phyloP scores from a whole-genome alignment of 768 basidiomycete species.

The Galerina marginata region DNA sequence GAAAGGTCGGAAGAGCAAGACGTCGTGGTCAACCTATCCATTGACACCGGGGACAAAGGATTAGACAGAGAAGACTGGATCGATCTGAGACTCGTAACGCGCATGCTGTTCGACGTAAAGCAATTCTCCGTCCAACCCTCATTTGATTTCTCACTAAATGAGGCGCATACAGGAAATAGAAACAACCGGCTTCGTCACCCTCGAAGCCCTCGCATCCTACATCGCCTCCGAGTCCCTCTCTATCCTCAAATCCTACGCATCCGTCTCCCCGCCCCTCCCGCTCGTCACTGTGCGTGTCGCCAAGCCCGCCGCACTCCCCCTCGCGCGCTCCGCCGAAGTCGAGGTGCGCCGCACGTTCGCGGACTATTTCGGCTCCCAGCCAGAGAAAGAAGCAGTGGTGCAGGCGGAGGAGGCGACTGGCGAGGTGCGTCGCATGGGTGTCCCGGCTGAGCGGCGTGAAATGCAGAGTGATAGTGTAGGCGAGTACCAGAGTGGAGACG shows the following conservation, averaged over 20 bases:
- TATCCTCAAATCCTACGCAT: conserved; percentile 20
- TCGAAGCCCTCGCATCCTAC: conserved; percentile 72
- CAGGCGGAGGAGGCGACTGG: no score
- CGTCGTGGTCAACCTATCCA: conserved; percentile 50
- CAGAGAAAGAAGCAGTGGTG: no score
- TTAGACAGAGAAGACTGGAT: conserved; percentile 30
- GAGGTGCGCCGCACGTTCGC: conserved; percentile 53
- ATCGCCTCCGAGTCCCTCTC: conserved; percentile 55
- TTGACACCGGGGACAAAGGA: conserved; percentile 29
- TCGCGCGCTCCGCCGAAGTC: conserved; percentile 69
- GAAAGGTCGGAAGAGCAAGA: conserved; percentile 71
- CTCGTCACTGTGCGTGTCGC: conserved; percentile 59
- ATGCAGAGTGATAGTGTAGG: no score
- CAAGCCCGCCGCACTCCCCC: conserved; percentile 75
- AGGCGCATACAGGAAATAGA: conserved; percentile 48
- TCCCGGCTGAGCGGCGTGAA: no score
- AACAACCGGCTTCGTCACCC: conserved; percentile 58
- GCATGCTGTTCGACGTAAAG: conserved; percentile 38
- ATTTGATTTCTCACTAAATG: background rate
- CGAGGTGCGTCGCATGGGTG: no score
- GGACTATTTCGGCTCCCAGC: conserved; percentile 35
- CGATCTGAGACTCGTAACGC: conserved; percentile 48
- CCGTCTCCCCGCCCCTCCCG: conserved; percentile 13
- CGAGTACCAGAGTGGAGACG: no score
- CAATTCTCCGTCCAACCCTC: background rate